A percentile compares a stretch with the other conserved stretches of the same genome.
Evolutionary conservation across 352 stramenopile species (phyloP).

Genomic region (Phytophthora fragariae): DNA sequence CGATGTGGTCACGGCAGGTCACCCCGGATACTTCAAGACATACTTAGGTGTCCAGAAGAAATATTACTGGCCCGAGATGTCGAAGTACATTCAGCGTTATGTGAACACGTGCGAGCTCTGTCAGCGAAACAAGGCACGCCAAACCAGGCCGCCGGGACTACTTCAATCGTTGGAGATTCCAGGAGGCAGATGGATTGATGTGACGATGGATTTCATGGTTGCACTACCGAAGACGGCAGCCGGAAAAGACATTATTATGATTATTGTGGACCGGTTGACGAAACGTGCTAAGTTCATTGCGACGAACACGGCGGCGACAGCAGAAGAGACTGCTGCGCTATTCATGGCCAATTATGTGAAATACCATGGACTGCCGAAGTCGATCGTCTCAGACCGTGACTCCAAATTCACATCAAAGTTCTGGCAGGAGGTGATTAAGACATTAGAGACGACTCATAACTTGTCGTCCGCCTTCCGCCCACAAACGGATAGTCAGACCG

Average conservation of each 20-base stretch:
- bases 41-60: slow-evolving; percentile 4
- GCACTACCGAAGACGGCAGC: neutral
- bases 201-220: slow-evolving; percentile 16
- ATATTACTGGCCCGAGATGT: slow-evolving; percentile 25
- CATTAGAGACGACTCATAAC: no score
- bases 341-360: slow-evolving; percentile 19
- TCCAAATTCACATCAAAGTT: no score
- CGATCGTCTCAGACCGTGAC: neutral
- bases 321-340: slow-evolving; percentile 1
- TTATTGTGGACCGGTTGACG: slow-evolving; percentile 19
- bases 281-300: slow-evolving; percentile 22
- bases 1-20: slow-evolving; percentile 8
- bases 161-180: slow-evolving; percentile 21
- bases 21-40: slow-evolving; percentile 23
- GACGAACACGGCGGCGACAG: slow-evolving; percentile 5
- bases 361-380: slow-evolving; percentile 7
- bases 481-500: no score
- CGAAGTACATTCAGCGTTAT: slow-evolving; percentile 38
- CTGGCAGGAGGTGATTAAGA: no score
- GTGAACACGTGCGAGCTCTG: slow-evolving; percentile 29
- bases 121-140: slow-evolving; percentile 31
- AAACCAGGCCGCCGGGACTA: slow-evolving; percentile 18
- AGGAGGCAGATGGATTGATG: slow-evolving; percentile 16
- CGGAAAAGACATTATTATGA: slow-evolving; percentile 17
- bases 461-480: no score